Conservation (phyloP, 2,329 filamentous ascomycete species). For the Fusarium coffeatum region DNA sequence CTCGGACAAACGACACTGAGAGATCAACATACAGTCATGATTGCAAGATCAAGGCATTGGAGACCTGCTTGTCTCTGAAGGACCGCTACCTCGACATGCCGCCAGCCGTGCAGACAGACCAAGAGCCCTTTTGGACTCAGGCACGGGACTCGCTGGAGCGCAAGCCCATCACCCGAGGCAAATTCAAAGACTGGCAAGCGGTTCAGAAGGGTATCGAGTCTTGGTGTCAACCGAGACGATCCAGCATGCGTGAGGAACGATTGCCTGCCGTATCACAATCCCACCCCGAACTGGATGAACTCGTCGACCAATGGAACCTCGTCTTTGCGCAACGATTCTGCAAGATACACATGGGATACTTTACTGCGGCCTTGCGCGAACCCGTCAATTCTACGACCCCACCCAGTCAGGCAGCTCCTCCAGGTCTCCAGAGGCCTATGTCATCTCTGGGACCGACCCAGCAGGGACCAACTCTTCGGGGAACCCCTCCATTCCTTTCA, state of each 20-base stretch:
- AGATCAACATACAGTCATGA: fast-evolving
- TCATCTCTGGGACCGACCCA: background rate
- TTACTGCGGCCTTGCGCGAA: background rate
- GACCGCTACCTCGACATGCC: background rate
- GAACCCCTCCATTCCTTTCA: background rate
- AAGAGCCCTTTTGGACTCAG: slow-evolving; percentile 6
- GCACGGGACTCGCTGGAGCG: background rate
- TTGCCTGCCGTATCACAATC: background rate
- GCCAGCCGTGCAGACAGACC: fast-evolving
- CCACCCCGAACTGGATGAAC: slow-evolving; percentile 6
- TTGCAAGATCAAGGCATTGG: background rate
- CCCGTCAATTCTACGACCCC: background rate
- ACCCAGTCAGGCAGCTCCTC: too few relatives aligned
- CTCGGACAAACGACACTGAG: background rate
- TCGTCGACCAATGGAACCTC: slow-evolving; percentile 37
- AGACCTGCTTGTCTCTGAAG: background rate
- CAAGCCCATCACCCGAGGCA: background rate
- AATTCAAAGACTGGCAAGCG: background rate
- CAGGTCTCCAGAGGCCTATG: background rate
- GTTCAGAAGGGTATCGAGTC: background rate
- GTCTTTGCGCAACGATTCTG: slow-evolving; percentile 26
- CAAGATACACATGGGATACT: background rate
- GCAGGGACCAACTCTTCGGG: background rate
- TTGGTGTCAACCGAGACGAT: slow-evolving; percentile 21
- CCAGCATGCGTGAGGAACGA: background rate